phyloP scores from a whole-genome alignment of 2,329 filamentous ascomycete genomes.

The Aurifilum marmelostoma region DNA sequence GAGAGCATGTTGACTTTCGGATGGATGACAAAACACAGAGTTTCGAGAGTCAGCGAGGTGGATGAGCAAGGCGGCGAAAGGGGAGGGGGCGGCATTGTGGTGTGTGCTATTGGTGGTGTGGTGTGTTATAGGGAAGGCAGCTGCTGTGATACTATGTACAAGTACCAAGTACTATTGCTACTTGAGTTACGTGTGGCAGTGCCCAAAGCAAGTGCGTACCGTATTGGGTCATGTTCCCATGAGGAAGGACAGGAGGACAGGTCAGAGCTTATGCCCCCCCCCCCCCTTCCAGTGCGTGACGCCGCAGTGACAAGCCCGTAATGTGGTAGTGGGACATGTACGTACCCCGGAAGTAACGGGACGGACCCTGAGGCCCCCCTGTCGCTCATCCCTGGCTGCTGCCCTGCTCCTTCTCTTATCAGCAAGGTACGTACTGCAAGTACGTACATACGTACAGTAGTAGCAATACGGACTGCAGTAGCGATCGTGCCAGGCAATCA shows the following conservation, averaged over 20 bases:
- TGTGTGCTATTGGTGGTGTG: no score
- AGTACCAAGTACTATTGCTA: no score
- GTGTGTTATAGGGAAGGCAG: no score
- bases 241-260: conserved; percentile 4
- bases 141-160: no score
- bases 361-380: background rate
- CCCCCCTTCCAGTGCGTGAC: no score
- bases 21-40: background rate
- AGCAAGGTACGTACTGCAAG: conserved; percentile 7
- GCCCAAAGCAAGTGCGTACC: no score
- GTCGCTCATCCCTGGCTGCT: background rate
- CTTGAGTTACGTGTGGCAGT: no score
- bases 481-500: no score
- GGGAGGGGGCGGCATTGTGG: no score
- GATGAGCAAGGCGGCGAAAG: background rate
- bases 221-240: background rate
- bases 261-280: background rate
- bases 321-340: background rate
- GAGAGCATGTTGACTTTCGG: background rate
- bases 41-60: no score
- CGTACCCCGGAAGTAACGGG: conserved; percentile 2
- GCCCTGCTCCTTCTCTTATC: conserved; percentile 10
- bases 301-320: background rate
- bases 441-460: background rate
- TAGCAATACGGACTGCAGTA: background rate